Percentiles rank a stretch among this genome's conserved stretches.
Conservation (phyloP, 78 protist genomes). For the Dictyostelium citrinum region DNA sequence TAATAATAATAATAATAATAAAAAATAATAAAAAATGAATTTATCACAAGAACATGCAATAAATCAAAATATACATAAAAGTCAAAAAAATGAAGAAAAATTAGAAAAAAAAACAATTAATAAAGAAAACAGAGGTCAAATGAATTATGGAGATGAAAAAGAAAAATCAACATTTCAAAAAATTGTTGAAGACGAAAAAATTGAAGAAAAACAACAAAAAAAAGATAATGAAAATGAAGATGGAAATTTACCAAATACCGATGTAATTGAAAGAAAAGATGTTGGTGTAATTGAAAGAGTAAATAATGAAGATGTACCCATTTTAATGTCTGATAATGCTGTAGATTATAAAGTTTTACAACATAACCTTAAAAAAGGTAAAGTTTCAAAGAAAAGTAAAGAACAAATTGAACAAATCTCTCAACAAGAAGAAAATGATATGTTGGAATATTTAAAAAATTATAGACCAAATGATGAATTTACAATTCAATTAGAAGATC, state of each 20-base stretch:
- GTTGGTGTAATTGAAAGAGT: background rate
- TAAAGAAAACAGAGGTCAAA: background rate
- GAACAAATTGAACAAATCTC: background rate
- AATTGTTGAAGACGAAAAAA: background rate
- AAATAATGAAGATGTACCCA: background rate
- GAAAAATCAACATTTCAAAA: background rate
- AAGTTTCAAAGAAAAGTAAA: background rate
- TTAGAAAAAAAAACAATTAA: background rate
- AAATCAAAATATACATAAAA: background rate
- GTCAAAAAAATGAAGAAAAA: background rate
- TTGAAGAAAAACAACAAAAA: background rate
- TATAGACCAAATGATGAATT: background rate
- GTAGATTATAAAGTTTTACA: background rate
- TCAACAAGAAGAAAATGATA: background rate
- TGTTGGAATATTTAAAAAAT: background rate
- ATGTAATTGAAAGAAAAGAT: background rate
- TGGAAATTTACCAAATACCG: background rate
- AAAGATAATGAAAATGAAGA: background rate
- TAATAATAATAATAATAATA: background rate
- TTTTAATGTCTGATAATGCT: background rate
- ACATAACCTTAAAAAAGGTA: background rate
- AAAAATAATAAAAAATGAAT: background rate
- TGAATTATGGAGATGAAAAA: background rate
- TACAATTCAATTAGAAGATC: constrained; percentile 3
- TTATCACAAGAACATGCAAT: background rate